A percentile compares a stretch with the other conserved stretches of the same genome.
Evolutionary conservation across 2,329 filamentous ascomycete species (phyloP).

Genomic region (Incumbomyces lentus): DNA sequence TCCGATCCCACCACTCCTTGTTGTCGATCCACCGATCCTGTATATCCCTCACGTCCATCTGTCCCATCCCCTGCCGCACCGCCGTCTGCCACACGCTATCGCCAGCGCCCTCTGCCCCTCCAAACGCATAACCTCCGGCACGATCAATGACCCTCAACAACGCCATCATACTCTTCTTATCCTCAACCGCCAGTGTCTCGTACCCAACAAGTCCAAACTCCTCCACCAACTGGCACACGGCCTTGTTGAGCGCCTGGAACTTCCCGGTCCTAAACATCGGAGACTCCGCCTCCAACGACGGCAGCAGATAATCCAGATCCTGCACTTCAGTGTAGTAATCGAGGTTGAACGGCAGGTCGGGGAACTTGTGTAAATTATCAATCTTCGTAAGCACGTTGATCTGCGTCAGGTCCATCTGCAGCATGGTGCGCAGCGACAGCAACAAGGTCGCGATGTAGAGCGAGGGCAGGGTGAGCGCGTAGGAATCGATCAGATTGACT

Average conservation of each 20-base stretch:
- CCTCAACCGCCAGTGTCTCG: constrained; percentile 88
- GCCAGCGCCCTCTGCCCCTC: constrained; percentile 79
- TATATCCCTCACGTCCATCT: constrained; percentile 76
- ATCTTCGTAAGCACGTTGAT: constrained; percentile 96
- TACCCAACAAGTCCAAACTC: constrained; percentile 84
- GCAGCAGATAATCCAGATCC: constrained; percentile 74
- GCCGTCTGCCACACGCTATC: constrained; percentile 96
- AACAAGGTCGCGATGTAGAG: constrained; percentile 92
- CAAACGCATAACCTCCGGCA: constrained; percentile 87
- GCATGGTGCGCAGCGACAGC: constrained; percentile 87
- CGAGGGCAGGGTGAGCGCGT: constrained; percentile 84
- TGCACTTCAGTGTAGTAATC: constrained; percentile 98
- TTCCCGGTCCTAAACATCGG: constrained; percentile 60
- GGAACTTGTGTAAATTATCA: constrained; percentile 80
- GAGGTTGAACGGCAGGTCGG: constrained; percentile 83
- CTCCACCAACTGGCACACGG: constrained; percentile 76
- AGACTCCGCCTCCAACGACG: constrained; percentile 68
- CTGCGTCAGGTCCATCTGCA: constrained; percentile 94
- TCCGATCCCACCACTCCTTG: constrained; percentile 75
- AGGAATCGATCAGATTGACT: constrained; percentile 86
- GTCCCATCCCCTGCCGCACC: constrained; percentile 60
- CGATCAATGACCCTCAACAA: constrained; percentile 81
- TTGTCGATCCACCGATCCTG: constrained; percentile 93
- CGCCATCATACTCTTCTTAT: constrained; percentile 94
- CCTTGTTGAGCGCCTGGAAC: constrained; percentile 74